Evolutionary conservation across 208 protist genomes (phyloP).

Genomic region (Trypanosoma boissoni): DNA sequence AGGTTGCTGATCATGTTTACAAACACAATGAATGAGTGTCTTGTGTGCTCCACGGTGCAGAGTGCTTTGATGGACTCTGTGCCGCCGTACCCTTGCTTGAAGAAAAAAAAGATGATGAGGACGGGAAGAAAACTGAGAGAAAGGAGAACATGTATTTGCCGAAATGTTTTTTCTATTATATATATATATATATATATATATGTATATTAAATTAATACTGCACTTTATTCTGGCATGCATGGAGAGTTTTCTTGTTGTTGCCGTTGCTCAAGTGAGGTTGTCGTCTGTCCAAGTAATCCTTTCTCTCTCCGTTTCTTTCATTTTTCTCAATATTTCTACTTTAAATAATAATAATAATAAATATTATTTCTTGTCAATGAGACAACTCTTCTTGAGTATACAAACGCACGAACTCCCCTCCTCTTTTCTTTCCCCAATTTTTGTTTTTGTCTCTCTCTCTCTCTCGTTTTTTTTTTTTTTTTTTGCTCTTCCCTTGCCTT

Average conservation of each 20-base stretch:
- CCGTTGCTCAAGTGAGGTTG: too few species aligned
- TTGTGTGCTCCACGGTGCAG: conserved; percentile 63
- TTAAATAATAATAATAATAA: too few species aligned
- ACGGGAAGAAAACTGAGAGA: background rate
- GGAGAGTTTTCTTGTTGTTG: too few species aligned
- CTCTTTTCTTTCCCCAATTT: conserved; percentile 9
- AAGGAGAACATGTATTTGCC: background rate
- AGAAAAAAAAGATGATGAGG: background rate
- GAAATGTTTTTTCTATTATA: conserved; percentile 1
- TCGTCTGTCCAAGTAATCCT: too few species aligned
- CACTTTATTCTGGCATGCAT: background rate
- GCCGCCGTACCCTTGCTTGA: conserved; percentile 10
- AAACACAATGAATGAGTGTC: conserved; percentile 96
- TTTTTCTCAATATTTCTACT: too few species aligned
- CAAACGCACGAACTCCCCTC: background rate
- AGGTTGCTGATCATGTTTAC: conserved; percentile 92
- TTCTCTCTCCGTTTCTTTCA: too few species aligned
- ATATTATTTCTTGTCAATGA: too few species aligned
- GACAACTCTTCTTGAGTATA: too few species aligned
- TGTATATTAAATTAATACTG: background rate
- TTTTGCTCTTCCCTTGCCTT: background rate
- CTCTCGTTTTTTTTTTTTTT: background rate
- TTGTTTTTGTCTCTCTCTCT: conserved; percentile 9
- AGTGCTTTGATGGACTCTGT: conserved; percentile 45
- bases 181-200: conserved; percentile 20